Base-by-base conservation (phyloP, 192 early-diverging fungal genomes). In the Diversispora epigaea region DNA sequence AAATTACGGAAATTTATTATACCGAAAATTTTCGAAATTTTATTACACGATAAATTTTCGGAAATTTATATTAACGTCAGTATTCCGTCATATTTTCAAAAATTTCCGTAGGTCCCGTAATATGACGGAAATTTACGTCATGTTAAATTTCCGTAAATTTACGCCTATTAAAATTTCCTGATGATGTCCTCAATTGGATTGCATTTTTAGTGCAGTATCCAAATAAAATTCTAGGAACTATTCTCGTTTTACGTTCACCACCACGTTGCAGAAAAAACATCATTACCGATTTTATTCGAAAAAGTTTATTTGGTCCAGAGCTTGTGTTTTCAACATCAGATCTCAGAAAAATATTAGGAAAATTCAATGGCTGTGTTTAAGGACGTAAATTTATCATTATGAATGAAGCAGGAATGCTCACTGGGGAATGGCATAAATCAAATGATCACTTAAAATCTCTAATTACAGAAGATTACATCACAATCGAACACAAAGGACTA, bases 261-360 rank as follows among this genome's bases (percentile, higher is more conserved):
- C 61, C 15, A 63, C 61, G 22, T 7, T 63, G 61, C 32, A 22
- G 22, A 25, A 63, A 63, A 62, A 63, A 63, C 12, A 63, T 63
- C 32, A 63, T 63, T 63, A 63, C 61, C 6, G 61, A 63, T 63
- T 63, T 63, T 32, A 63, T 63, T 52, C 14, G 11, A 17, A 17
- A 52, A 17, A 52, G 17, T 11, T 11, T 52, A 52, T 52, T 52
- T 17, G 61, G 61, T 15, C 61, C 61, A 6, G 22, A 63, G 15
- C 61, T 63, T 32, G 6, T 21, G 14, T 63, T 25, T 63, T 15
- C 61, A 25, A 63, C 61, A 25, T 63, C 50, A 10, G 50, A 52
- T 52, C 11, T 52, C 0, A 10, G 50, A 52, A 52, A 52, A 52
- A 52, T 52, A 17, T 17, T 52, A 17, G 50, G 11, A 12, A 52